A percentile compares a stretch with the other conserved stretches of the same genome.
These are phyloP conservation scores for Odontarrhena argentea DNA, from an alignment of 345 rosid genomes.

Conservation along the genomic window DNA sequence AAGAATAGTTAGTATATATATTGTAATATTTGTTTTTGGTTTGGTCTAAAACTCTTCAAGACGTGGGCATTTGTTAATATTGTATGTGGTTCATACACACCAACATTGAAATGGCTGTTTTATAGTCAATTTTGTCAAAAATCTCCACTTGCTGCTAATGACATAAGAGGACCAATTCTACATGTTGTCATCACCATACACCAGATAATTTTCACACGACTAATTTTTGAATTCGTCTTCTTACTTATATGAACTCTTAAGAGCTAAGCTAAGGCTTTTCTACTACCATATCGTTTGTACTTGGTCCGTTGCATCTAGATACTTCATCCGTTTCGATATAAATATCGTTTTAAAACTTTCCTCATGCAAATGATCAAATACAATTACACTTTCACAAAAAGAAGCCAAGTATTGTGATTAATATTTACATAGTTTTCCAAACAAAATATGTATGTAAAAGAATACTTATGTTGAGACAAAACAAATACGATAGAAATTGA, in stretches of 20 bases:
- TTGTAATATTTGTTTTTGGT: slow-evolving; percentile 20
- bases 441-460: no score
- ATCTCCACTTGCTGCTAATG: slow-evolving; percentile 36
- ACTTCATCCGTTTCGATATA: background rate
- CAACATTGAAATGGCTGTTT: slow-evolving; percentile 32
- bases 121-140: slow-evolving; percentile 36
- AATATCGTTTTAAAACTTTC: background rate
- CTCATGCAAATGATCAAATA: no score
- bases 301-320: background rate
- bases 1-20: background rate
- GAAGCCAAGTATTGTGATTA: no score
- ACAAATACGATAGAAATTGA: no score
- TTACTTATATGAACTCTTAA: background rate
- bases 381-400: no score
- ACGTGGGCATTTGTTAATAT: slow-evolving; percentile 38
- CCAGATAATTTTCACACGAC: slow-evolving; percentile 20
- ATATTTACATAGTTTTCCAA: no score
- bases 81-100: slow-evolving; percentile 14
- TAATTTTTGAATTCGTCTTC: slow-evolving; percentile 2
- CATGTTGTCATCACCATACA: slow-evolving; percentile 26
- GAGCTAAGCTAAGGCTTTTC: slow-evolving; percentile 7
- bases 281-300: background rate
- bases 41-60: slow-evolving; percentile 34
- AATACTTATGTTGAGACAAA: no score
- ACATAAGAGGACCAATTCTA: slow-evolving; percentile 36